Evolutionary conservation across 352 stramenopile genomes (phyloP).

Genomic region (Pythium monospermum): DNA sequence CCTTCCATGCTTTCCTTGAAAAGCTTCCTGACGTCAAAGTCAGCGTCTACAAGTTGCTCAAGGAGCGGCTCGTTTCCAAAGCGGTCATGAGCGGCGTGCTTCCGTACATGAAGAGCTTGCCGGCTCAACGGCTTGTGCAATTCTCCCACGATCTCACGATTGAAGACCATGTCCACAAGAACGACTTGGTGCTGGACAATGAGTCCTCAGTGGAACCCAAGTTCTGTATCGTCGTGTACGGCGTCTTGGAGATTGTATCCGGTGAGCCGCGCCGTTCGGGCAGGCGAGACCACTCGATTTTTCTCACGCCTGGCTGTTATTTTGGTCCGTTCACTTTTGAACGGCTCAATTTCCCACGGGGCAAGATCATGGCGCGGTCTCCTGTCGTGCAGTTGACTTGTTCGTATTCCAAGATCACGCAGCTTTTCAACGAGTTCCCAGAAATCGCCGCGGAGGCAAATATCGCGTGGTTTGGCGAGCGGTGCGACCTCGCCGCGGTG

Average conservation of each 20-base stretch:
- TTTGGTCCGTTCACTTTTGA: constrained; percentile 71
- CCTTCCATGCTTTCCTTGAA: constrained; percentile 60
- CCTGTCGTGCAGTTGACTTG: constrained; percentile 55
- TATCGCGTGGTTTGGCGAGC: constrained; percentile 70
- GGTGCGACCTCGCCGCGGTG: constrained; percentile 58
- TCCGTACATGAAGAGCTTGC: constrained; percentile 59
- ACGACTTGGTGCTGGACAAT: constrained; percentile 50
- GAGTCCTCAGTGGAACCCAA: constrained; percentile 26
- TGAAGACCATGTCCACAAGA: constrained; percentile 56
- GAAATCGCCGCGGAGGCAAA: constrained; percentile 56
- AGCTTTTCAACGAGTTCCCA: constrained; percentile 56
- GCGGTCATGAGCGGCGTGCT: constrained; percentile 69
- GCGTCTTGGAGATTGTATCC: constrained; percentile 57
- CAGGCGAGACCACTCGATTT: constrained; percentile 41
- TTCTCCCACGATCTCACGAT: constrained; percentile 61
- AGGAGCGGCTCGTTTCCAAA: constrained; percentile 66
- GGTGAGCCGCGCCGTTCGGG: constrained; percentile 23
- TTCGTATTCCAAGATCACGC: constrained; percentile 29
- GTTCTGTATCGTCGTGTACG: constrained; percentile 69
- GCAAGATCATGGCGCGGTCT: constrained; percentile 46
- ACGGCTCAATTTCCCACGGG: constrained; percentile 40
- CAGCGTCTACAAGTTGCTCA: constrained; percentile 52
- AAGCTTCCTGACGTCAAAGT: constrained; percentile 46
- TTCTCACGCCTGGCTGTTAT: constrained; percentile 68
- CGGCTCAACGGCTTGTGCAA: constrained; percentile 41